phyloP scores from a whole-genome alignment of 768 basidiomycete species.

The Russula sp. region DNA sequence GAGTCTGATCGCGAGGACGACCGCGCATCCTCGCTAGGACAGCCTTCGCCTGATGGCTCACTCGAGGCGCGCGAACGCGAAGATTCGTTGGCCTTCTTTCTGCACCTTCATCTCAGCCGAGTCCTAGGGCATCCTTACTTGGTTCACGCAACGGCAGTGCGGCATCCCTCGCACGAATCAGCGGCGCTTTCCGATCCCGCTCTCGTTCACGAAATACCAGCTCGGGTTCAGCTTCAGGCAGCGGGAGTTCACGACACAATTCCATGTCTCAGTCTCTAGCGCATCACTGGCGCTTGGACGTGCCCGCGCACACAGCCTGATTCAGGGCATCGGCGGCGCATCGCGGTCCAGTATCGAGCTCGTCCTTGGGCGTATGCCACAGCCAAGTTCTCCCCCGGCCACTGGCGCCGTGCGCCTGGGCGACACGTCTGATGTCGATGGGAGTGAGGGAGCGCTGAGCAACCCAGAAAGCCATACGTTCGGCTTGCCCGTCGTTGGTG shows the following conservation, averaged over 20 bases:
- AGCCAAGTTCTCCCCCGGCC: background rate
- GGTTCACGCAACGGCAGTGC: conserved; percentile 44
- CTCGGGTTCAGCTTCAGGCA: conserved; percentile 25
- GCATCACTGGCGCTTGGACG: conserved; percentile 40
- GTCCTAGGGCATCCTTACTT: conserved; percentile 49
- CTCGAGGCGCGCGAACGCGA: conserved; percentile 53
- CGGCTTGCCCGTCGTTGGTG: conserved; percentile 49
- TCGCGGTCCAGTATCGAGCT: conserved; percentile 61
- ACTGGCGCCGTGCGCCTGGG: conserved; percentile 9
- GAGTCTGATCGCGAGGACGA: no score
- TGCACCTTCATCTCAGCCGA: conserved; percentile 41
- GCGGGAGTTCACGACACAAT: conserved; percentile 34
- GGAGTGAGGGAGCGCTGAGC: conserved; percentile 44
- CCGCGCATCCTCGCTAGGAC: no score
- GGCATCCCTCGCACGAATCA: conserved; percentile 48
- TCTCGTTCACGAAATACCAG: conserved; percentile 22
- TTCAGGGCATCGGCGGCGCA: conserved; percentile 61
- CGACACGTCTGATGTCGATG: conserved; percentile 44
- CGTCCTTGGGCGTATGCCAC: conserved; percentile 38
- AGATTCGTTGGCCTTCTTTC: conserved; percentile 59
- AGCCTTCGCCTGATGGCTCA: no score
- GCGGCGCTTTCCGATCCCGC: conserved; percentile 28
- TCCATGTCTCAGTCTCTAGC: conserved; percentile 32
- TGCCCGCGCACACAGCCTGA: conserved; percentile 63
- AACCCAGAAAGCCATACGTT: conserved; percentile 74